Conservation (phyloP, 2,329 filamentous ascomycete genomes). For the Stemphylium beticola region DNA sequence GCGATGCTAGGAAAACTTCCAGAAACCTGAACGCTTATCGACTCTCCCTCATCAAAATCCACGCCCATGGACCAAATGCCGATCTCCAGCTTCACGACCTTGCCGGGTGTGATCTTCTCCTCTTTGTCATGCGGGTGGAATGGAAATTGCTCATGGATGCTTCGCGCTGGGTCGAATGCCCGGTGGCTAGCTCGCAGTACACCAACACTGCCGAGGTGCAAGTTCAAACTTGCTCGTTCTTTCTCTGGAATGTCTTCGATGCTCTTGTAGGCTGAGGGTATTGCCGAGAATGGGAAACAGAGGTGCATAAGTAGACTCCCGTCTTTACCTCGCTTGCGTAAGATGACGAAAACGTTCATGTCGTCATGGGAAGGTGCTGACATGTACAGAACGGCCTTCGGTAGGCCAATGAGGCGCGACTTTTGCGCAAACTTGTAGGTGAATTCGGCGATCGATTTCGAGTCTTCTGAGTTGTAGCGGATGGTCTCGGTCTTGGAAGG, state of each 20-base stretch:
- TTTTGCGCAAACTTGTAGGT: constrained; percentile 41
- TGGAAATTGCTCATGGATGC: constrained; percentile 34
- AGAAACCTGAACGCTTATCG: constrained; percentile 27
- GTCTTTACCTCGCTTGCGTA: constrained; percentile 54
- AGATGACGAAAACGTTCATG: constrained; percentile 52
- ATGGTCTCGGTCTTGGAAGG: constrained; percentile 3
- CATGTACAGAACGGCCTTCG: constrained; percentile 58
- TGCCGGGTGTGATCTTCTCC: constrained; percentile 51
- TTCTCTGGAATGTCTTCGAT: constrained; percentile 65
- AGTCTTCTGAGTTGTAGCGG: constrained; percentile 25
- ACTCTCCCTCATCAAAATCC: constrained; percentile 54
- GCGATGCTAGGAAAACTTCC: constrained; percentile 44
- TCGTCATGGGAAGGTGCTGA: constrained; percentile 53
- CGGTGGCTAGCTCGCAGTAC: constrained; percentile 56
- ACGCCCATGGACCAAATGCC: constrained; percentile 57
- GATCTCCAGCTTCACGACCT: constrained; percentile 56
- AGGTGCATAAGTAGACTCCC: constrained; percentile 47
- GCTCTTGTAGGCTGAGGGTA: constrained; percentile 29
- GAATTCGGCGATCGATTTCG: constrained; percentile 20
- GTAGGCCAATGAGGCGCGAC: constrained; percentile 53
- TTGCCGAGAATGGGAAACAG: constrained; percentile 49
- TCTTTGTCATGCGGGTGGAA: constrained; percentile 51
- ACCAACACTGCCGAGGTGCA: constrained; percentile 53
- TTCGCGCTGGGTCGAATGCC: constrained; percentile 31
- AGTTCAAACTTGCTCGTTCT: constrained; percentile 50